phyloP scores from a whole-genome alignment of 306 rosid species.

The Cicer cuneatum region DNA sequence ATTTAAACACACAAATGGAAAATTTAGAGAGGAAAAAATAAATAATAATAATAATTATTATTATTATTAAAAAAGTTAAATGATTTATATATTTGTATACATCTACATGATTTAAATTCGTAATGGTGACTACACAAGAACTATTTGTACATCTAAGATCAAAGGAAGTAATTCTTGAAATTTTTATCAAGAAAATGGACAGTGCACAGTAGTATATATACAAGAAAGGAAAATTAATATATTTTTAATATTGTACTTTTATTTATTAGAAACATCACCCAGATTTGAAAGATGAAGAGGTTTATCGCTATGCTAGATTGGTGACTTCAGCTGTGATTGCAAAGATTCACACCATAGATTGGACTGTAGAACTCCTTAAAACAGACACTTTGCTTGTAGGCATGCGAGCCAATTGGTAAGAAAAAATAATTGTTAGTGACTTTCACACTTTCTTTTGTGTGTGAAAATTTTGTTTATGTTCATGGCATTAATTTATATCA shows the following conservation, averaged over 20 bases:
- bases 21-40: no score
- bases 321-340: conserved; percentile 74
- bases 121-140: no score
- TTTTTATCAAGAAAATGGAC: no score
- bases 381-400: conserved; percentile 65
- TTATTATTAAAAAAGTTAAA: no score
- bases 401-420: conserved; percentile 61
- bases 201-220: no score
- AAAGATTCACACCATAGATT: conserved; percentile 73
- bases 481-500: not conserved
- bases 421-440: not conserved
- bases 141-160: no score
- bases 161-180: no score
- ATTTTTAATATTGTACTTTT: not conserved
- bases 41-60: no score
- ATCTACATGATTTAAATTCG: no score
- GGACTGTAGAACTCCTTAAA: conserved; percentile 78
- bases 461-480: not conserved
- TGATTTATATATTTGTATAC: no score
- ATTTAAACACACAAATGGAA: no score
- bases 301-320: conserved; percentile 65
- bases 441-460: no score
- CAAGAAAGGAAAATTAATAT: not conserved
- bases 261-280: conserved; percentile 45
- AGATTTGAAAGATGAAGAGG: conserved; percentile 50